Evolutionary conservation across 306 rosid genomes (phyloP), one percentile per base, ranked within the genome.

Genomic region (Begonia masoniana): DNA sequence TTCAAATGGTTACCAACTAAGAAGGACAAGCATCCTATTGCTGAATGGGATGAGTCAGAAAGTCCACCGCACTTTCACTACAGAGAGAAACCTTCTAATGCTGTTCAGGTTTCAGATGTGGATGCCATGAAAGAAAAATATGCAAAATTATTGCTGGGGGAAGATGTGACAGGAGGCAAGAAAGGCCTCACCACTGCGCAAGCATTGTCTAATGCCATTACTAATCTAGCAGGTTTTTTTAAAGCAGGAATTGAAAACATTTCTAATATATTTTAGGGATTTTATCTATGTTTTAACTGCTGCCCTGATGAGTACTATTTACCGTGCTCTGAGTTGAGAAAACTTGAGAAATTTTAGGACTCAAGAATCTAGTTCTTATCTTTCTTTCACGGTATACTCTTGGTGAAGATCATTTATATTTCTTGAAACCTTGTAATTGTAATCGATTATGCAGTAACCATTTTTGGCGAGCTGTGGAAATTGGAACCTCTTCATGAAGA

Each of bases 391-490:
- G 39, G 9, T 7, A 31, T 31, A 5, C 8, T 0, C 7, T 31
- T 31, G 39, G 39, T 31, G 7, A 31, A 21, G 24, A 2, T 2
- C 4, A 21, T 21, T 21, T 21, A 21, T 21, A 21, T 21, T 21
- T 3, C 24, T 21, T 21, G 24, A 21, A 21, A 31, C 39, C 39
- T 31, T 7, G 39, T 31, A 31, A 31, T 3, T 31, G 39, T 31
- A 31, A 31, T 31, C 1, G 7, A 55, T 6, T 65, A 56, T 78
- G 74, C 88, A 85, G 97, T 77, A 13, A 76, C 75, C 7, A 70
- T 85, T 65, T 91, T 91, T 66, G 97, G 97, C 50, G 97, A 91
- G 74, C 43, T 91, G 52, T 85, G 96, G 97, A 91, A 91, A 75
- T 71, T 91, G 71, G 95, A 91, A 64, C 97, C 97, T 13, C 78